Percentiles rank a stretch among this genome's conserved stretches.
phyloP scores from a whole-genome alignment of 2,329 filamentous ascomycete genomes.

The Ophiostoma pallidulum region DNA sequence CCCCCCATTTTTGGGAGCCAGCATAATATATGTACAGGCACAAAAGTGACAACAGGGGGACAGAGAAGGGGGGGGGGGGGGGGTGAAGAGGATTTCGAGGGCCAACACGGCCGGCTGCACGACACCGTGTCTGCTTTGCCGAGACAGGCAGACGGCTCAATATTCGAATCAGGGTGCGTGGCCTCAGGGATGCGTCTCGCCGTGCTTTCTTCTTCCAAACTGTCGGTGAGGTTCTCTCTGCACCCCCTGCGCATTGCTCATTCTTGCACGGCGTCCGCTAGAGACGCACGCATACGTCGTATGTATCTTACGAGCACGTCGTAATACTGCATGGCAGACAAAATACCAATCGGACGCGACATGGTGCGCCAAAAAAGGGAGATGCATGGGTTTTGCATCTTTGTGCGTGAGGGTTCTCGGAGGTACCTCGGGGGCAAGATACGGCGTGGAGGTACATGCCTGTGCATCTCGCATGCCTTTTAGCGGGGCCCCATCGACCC shows the following conservation, averaged over 20 bases:
- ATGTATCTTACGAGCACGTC: not conserved
- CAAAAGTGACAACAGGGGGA: not conserved
- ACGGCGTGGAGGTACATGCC: not conserved
- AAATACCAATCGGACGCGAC: slow-evolving; percentile 3
- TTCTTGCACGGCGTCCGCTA: too few relatives aligned
- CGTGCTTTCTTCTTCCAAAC: not conserved
- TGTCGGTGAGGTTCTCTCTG: slow-evolving; percentile 2
- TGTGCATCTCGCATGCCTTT: not conserved
- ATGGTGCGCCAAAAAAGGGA: slow-evolving; percentile 3
- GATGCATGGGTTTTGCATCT: slow-evolving; percentile 2
- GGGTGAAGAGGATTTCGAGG: too few relatives aligned
- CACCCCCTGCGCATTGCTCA: too few relatives aligned
- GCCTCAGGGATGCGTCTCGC: too few relatives aligned
- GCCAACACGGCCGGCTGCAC: too few relatives aligned
- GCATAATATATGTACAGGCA: too few relatives aligned
- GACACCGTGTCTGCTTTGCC: too few relatives aligned
- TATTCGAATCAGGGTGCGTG: too few relatives aligned
- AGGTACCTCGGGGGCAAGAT: not conserved
- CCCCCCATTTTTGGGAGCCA: not conserved
- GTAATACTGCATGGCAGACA: slow-evolving; percentile 3
- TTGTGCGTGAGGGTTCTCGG: not conserved
- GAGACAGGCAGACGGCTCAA: too few relatives aligned
- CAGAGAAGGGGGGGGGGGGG: too few relatives aligned
- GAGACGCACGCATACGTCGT: not conserved
- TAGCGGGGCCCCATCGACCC: slow-evolving; percentile 11